Evolutionary conservation across 805 yeast species (phyloP), one percentile per base, ranked within the genome.

Genomic region (Candida endomychidarum): DNA sequence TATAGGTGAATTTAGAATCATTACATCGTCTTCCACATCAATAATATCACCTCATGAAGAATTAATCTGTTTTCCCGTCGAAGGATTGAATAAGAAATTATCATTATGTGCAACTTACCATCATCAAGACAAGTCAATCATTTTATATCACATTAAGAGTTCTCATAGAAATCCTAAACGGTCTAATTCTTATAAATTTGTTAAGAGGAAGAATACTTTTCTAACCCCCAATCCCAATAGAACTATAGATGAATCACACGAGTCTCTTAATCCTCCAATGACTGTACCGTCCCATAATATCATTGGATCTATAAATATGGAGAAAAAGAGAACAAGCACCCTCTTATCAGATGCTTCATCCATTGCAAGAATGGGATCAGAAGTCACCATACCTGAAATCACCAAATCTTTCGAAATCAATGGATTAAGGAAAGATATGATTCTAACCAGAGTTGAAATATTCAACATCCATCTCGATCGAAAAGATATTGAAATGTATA

Each of bases 1-100:
- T 0, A 63, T 83, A 45, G 76, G 78, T 2, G 93, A 86, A 3
- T 71, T 86, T 41, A 88, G 95, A 2, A 65, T 78, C 4, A 75
- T 88, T 4, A 78, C 80, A 1, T 80, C 91, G 0, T 78, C 88
- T 0, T 79, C 89, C 2, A 80, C 84, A 0, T 75, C 87, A 0
- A 75, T 79, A 2, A 75, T 86, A 20, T 71, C 85, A 0, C 58
- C 76, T 2, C 63, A 67, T 34, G 93, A 85, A 52, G 73, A 70
- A 38, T 55, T 85, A 21, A 53, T 82, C 18, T 60, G 67, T 26
- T 82, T 81, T 51, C 89, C 88, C 0, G 42, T 48, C 4, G 41
- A 54, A 3, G 58, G 72, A 10, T 44, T 61, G 25, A 61, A 60
- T 41, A 63, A 59, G 10, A 39, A 53, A 4, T 45, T 58, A 0